Evolutionary conservation across 768 basidiomycete species (phyloP), one percentile per base, ranked within the genome.

Genomic region (Tulasnella sp.): DNA sequence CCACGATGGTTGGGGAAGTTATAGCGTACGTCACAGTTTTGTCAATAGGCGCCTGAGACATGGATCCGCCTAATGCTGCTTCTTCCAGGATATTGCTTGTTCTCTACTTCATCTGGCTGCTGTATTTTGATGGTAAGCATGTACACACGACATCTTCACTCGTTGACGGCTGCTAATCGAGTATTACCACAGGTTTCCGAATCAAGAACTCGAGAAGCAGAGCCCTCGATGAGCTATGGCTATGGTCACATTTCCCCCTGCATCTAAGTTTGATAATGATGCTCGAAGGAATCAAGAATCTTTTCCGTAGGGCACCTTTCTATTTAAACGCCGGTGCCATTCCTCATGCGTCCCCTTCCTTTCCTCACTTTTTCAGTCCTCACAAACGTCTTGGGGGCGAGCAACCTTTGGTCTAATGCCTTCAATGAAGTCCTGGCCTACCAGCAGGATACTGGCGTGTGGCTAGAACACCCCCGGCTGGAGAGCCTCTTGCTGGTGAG

Each of bases 211-310:
- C 26, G 5, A 32, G 0, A 15, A 26, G 32, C 61, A 67, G 32
- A 35, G 61, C 61, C 0, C 26, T 67, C 3, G 61, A 67, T 2
- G 61, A 67, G 29, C 15, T 73, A 15, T 73, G 71, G 71, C 40
- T 73, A 0, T 73, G 40, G 46, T 48, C 29, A 5, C 71, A 73
- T 23, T 73, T 73, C n/a, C 71, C 71, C 13, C 11, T 73, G n/a
- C 71, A 73, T 7, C 71, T 73, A 0, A 42, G 40, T 15, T 15
- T 73, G 40, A 73, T 73, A 3, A 42, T 73, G 71, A 7, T 42
- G 18, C 71, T 73, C 46, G 71, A 73, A 40, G 71, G 71, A 0
- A 42, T 73, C 40, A 42, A 73, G 71, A 73, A 73, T 40, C 37
- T 73, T 67, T 67, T 67, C 61, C 61, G 61, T 67, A 35, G 15